Evolutionary conservation across 306 rosid genomes (phyloP).

Genomic region (Prosopis cineraria): DNA sequence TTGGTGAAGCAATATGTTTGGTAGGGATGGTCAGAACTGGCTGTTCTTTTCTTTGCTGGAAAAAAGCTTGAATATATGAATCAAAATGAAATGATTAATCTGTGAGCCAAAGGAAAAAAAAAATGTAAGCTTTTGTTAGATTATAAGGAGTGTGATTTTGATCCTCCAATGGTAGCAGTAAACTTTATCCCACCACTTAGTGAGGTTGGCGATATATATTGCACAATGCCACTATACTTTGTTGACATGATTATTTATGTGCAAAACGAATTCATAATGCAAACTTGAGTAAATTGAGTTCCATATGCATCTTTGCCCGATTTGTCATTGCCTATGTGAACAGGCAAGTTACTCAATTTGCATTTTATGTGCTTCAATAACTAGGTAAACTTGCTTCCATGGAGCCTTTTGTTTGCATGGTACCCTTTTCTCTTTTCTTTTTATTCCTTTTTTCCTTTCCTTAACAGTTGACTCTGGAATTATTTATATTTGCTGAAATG

Average conservation of each 20-base stretch:
- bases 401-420: no score
- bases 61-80: neutral
- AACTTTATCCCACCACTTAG: no score
- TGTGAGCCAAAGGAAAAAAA: no score
- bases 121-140: neutral
- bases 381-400: no score
- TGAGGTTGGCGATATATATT: no score
- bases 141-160: neutral
- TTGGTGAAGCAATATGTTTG: neutral
- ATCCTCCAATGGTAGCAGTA: neutral
- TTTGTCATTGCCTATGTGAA: neutral
- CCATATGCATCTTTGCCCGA: neutral
- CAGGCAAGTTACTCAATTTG: constrained; percentile 12
- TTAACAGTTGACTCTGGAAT: no score
- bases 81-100: neutral
- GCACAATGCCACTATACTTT: neutral
- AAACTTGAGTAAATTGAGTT: neutral
- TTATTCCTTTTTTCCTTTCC: no score
- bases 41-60: neutral
- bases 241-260: neutral
- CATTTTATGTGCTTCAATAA: no score
- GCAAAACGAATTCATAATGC: neutral
- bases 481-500: constrained; percentile 24
- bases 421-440: no score
- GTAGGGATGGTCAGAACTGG: neutral